Conservation (phyloP, 2,329 filamentous ascomycete genomes). For the Pyrenochaeta sp. region DNA sequence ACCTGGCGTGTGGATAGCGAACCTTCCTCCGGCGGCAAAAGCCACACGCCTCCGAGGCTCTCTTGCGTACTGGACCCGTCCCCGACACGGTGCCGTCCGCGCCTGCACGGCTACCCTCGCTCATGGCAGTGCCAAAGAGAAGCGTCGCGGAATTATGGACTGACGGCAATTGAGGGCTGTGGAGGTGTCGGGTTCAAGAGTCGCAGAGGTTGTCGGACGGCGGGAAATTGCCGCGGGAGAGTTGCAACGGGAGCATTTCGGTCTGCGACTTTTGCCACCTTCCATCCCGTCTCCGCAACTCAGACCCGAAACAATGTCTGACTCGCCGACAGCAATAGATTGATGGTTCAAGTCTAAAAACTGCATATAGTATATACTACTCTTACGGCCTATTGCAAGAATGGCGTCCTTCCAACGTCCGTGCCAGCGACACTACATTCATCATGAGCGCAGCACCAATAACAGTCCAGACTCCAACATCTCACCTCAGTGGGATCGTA, state of each 20-base stretch:
- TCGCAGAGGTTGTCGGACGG: neutral
- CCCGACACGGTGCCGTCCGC: conserved; percentile 8
- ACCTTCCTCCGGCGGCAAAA: conserved; percentile 52
- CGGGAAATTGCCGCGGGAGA: neutral
- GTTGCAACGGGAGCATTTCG: neutral
- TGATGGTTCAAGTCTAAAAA: neutral
- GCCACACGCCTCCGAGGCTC: conserved; percentile 44
- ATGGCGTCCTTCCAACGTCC: neutral
- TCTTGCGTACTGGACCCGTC: conserved; percentile 26
- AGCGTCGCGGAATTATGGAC: no score
- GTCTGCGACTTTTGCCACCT: neutral
- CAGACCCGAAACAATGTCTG: neutral
- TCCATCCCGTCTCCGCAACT: neutral
- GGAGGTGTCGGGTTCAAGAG: neutral
- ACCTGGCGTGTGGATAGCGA: conserved; percentile 2
- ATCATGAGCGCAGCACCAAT: conserved; percentile 13
- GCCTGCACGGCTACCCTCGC: neutral
- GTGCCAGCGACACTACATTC: neutral
- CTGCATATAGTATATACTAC: conserved; percentile 4
- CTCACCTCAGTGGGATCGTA: neutral
- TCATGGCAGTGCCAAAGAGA: neutral
- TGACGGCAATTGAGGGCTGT: neutral
- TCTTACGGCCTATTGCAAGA: neutral
- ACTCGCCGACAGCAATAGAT: neutral
- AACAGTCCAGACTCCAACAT: neutral